These are phyloP conservation scores for Cytospora chrysosperma DNA, from an alignment of 2,329 filamentous ascomycete species.

Conservation along the genomic window DNA sequence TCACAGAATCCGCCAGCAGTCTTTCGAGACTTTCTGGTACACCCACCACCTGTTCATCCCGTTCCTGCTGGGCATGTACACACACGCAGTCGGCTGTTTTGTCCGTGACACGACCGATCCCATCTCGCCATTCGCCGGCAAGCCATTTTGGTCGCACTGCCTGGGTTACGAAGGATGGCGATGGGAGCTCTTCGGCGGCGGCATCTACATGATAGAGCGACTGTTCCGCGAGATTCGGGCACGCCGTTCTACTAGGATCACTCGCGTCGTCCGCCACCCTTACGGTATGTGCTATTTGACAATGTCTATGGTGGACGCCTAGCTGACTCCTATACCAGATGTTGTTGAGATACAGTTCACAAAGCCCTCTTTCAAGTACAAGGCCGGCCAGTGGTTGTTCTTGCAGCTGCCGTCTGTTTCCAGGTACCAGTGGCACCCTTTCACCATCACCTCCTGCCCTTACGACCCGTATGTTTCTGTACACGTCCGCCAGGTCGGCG, in stretches of 20 bases:
- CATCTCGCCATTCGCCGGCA: conserved; percentile 80
- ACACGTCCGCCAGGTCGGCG: conserved; percentile 93
- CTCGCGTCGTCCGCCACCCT: conserved; percentile 90
- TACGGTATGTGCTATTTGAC: conserved; percentile 62
- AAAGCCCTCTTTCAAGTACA: conserved; percentile 97
- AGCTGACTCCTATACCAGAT: conserved; percentile 52
- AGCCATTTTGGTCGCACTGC: conserved; percentile 85
- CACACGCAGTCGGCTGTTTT: conserved; percentile 94
- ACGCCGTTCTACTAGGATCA: conserved; percentile 81
- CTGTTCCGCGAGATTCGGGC: conserved; percentile 88
- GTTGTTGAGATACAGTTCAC: conserved; percentile 96
- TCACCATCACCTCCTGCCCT: conserved; percentile 97
- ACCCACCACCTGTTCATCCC: conserved; percentile 98
- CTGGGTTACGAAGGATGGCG: conserved; percentile 95
- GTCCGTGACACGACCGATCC: conserved; percentile 75
- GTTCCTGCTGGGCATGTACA: conserved; percentile 91
- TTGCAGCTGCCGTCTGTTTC: conserved; percentile 89
- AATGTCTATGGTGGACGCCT: not conserved
- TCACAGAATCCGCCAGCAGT: conserved; percentile 90
- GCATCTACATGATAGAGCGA: conserved; percentile 81
- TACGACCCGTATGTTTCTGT: conserved; percentile 93
- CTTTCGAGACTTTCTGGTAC: conserved; percentile 99
- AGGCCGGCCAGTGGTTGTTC: conserved; percentile 97
- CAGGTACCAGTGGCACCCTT: conserved; percentile 93
- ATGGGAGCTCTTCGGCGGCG: conserved; percentile 89